Percentiles rank a stretch among this genome's conserved stretches.
phyloP scores from a whole-genome alignment of 768 basidiomycete species.

The Tricholoma flavovirens region DNA sequence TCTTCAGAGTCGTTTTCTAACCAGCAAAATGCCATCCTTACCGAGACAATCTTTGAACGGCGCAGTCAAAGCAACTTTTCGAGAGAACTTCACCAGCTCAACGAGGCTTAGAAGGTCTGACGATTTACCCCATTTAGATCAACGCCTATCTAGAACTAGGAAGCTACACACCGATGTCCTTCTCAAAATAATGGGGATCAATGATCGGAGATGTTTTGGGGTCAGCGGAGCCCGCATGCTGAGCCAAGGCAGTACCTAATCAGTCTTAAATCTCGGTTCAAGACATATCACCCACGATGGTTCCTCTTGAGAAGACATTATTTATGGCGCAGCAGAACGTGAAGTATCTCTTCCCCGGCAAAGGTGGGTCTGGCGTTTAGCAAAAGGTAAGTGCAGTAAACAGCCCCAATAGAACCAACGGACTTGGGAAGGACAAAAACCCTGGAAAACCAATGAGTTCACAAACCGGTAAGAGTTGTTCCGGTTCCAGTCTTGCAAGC shows the following conservation, averaged over 20 bases:
- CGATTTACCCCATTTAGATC: not conserved
- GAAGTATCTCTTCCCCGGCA: constrained; percentile 37
- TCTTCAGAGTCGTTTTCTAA: not conserved
- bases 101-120: constrained; percentile 12
- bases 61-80: constrained; percentile 12
- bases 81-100: constrained; percentile 15
- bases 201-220: constrained; percentile 30
- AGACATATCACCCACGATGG: constrained; percentile 32
- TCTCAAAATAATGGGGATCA: constrained; percentile 39
- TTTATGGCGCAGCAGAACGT: constrained; percentile 32
- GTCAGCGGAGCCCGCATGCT: constrained; percentile 29
- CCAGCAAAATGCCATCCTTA: constrained; percentile 1
- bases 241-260: not conserved
- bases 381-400: not conserved
- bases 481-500: constrained; percentile 20
- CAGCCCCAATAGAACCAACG: not conserved
- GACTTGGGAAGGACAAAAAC: constrained; percentile 14
- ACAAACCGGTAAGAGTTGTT: constrained; percentile 17
- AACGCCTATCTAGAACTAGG: not conserved
- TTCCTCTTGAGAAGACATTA: constrained; percentile 43
- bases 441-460: constrained; percentile 28
- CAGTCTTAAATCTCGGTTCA: not conserved
- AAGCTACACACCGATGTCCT: constrained; percentile 30
- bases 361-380: constrained; percentile 23
- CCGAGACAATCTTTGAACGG: constrained; percentile 17